Evolutionary conservation across 1,139 yeast species (phyloP), one percentile per base, ranked within the genome.

Genomic region (Debaryomycetaceae sp.): DNA sequence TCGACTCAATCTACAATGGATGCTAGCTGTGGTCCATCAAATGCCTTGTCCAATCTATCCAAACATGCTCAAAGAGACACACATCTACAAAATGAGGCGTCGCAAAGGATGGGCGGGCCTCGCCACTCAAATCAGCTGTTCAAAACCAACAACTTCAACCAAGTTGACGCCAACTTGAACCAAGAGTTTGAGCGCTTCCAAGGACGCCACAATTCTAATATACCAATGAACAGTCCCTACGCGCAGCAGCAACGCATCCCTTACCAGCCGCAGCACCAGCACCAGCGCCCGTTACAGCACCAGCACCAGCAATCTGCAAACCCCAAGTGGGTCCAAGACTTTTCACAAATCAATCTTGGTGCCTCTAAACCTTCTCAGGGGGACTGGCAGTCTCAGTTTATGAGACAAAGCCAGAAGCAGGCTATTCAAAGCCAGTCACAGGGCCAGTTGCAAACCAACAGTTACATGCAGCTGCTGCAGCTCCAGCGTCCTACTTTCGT

Each of bases 11-110:
- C 34, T 32, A 23, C 29, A 22, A 61, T 61, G 68, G 65, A 61
- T 31, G 56, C 56, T 20, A 49, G 47, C 34, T 61, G 68, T 50
- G 65, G 65, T 23, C 65, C 65, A 12, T 49, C 65, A 10, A 61
- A 53, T 36, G 66, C 66, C 14, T 43, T 61, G 24, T 53, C 53
- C 35, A 57, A 55, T 43, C 46, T 61, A 26, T 45, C 54, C 17
- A 56, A 56, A 35, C 61, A 61, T 38, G 37, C 63, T 2, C 61
- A 55, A 33, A 41, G 61, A 35, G 66, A 61, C 35, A 54, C 42
- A 22, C 49, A 63, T 6, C 42, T 59, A 14, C 65, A 60, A 30
- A 51, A 53, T 32, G 64, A 60, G 28, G 44, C 35, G 3, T 17
- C 25, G 13, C 20, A 7, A 9, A 24, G 32, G 10, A 19, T 27